A percentile compares a stretch with the other conserved stretches of the same genome.
Evolutionary conservation across 2,329 filamentous ascomycete genomes (phyloP).

Genomic region (Cordyceps javanica): DNA sequence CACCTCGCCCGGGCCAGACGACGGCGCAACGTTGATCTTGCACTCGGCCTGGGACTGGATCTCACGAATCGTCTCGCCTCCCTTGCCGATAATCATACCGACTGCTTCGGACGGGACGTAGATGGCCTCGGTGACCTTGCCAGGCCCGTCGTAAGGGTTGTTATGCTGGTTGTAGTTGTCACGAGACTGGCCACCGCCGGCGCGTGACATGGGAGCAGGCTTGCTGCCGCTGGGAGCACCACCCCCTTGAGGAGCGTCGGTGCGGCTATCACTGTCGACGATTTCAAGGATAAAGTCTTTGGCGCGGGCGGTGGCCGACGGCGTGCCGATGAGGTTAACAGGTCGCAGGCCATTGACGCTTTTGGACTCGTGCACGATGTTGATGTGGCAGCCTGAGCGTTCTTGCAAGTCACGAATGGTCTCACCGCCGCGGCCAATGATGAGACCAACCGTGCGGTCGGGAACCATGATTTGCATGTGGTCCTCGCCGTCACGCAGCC

Average conservation of each 20-base stretch:
- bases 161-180: slow-evolving; percentile 28
- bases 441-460: slow-evolving; percentile 84
- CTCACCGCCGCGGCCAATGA: slow-evolving; percentile 89
- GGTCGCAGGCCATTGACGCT: slow-evolving; percentile 84
- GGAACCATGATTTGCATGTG: slow-evolving; percentile 92
- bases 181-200: slow-evolving; percentile 3
- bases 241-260: slow-evolving; percentile 32
- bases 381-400: slow-evolving; percentile 88
- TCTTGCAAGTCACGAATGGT: slow-evolving; percentile 91
- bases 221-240: slow-evolving; percentile 29
- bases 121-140: slow-evolving; percentile 77
- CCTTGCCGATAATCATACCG: slow-evolving; percentile 94
- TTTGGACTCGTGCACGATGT: slow-evolving; percentile 90
- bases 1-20: slow-evolving; percentile 68
- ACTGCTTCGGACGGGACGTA: slow-evolving; percentile 85
- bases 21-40: slow-evolving; percentile 90
- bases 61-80: slow-evolving; percentile 88
- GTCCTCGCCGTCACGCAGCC: slow-evolving; percentile 72
- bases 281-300: slow-evolving; percentile 91
- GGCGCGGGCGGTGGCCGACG: slow-evolving; percentile 66
- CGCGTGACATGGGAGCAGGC: not conserved
- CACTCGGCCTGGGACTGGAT: slow-evolving; percentile 85
- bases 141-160: slow-evolving; percentile 37
- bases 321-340: slow-evolving; percentile 81
- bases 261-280: slow-evolving; percentile 80